Conservation (phyloP, 2,329 filamentous ascomycete species). For the Colletotrichum brevisporum region DNA sequence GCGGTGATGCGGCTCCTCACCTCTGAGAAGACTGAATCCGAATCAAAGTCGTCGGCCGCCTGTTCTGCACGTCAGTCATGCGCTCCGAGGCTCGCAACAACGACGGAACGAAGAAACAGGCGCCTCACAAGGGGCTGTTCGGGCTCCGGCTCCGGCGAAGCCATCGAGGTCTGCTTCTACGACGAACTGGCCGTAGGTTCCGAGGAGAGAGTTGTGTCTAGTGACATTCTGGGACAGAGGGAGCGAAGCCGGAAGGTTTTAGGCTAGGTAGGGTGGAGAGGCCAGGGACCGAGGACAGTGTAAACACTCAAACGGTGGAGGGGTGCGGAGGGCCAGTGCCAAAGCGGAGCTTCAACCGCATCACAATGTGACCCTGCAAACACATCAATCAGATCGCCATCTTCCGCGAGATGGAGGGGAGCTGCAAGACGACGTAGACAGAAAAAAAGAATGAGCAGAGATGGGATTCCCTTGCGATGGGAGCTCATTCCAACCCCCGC, state of each 20-base stretch:
- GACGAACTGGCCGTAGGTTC: too few relatives aligned
- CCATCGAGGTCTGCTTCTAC: too few relatives aligned
- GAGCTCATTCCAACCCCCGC: neutral
- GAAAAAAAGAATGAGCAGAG: neutral
- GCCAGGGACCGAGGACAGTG: too few relatives aligned
- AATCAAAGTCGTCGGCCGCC: slow-evolving; percentile 34
- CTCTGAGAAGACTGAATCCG: slow-evolving; percentile 33
- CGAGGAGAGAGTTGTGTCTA: too few relatives aligned
- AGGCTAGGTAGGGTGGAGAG: too few relatives aligned
- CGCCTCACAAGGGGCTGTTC: slow-evolving; percentile 9
- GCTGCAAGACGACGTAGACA: neutral
- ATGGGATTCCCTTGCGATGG: neutral
- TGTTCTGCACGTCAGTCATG: neutral
- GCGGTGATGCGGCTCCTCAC: neutral
- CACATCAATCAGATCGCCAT: slow-evolving; percentile 3
- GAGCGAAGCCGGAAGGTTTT: too few relatives aligned
- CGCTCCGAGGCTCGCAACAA: neutral
- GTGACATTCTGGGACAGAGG: too few relatives aligned
- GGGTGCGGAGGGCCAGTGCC: neutral
- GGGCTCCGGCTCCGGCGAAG: neutral
- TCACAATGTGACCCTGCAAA: neutral
- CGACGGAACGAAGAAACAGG: accelerated
- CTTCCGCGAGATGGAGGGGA: slow-evolving; percentile 3
- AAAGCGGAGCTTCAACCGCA: slow-evolving; percentile 23
- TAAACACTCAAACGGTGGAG: too few relatives aligned